Percentiles rank a stretch among this genome's conserved stretches.
Conservation (phyloP, 139 green algal genomes). For the Zygnema circumcarinatum region DNA sequence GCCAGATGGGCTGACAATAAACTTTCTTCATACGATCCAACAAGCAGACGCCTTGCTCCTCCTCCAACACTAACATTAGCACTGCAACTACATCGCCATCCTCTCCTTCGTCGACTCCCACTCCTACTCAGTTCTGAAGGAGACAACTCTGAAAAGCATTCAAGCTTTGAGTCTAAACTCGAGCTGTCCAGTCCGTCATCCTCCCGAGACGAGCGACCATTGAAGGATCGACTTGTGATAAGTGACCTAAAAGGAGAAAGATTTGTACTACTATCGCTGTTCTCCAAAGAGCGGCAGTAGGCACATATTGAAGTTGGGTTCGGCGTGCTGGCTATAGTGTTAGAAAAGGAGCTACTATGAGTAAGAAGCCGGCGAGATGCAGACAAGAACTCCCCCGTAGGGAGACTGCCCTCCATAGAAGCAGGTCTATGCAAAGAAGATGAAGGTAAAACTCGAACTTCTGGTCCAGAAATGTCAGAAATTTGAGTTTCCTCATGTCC, state of each 20-base stretch:
- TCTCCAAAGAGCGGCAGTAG: not conserved
- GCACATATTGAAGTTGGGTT: not conserved
- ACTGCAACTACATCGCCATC: not conserved
- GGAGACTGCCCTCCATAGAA: not conserved
- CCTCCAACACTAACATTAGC: not conserved
- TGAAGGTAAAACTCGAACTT: not conserved
- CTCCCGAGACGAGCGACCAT: not conserved
- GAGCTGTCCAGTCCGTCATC: not conserved
- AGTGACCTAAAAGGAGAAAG: not conserved
- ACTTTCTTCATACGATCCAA: slow-evolving; percentile 18
- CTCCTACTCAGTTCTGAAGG: not conserved
- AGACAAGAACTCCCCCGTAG: not conserved
- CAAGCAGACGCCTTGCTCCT: not conserved
- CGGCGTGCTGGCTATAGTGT: not conserved
- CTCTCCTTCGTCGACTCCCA: not conserved
- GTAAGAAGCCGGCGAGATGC: not conserved
- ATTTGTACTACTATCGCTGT: not conserved
- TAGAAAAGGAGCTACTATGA: not conserved
- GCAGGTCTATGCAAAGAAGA: not conserved
- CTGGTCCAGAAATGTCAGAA: not conserved
- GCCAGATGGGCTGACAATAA: slow-evolving; percentile 7
- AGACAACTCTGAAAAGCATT: not conserved
- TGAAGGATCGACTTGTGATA: not conserved
- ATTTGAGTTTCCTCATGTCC: not conserved
- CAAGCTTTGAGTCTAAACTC: not conserved